Evolutionary conservation across 2,329 filamentous ascomycete genomes (phyloP), one percentile per base, ranked within the genome.

Genomic region (Neobulgaria alba): DNA sequence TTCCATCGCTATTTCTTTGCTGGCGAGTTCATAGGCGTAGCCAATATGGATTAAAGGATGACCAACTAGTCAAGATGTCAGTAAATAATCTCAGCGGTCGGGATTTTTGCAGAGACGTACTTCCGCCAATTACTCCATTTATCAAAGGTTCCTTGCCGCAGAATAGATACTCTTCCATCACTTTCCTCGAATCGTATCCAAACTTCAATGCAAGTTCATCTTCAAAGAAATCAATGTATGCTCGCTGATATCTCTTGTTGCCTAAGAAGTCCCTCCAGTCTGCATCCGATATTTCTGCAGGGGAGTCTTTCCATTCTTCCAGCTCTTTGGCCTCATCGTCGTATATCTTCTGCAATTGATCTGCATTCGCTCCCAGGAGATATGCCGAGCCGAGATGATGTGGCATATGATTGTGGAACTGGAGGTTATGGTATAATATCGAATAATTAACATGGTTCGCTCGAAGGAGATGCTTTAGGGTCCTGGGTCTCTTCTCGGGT

Each of bases 141-240:
- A 94, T 75, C 42, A 98, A 64, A 3, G 90, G 89, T 57, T 84
- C 69, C 37, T 85, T 73, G 23, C 80, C 82, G 31, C 71, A 64
- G 49, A 90, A 85, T 33, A 98, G 63, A 58, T 83, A 96, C 46
- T 89, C 75, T 3, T 77, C 67, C 7, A 93, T 67, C 2, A 94
- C 76, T 39, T 71, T 68, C 57, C 82, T 85, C 86, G 92, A 95
- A 57, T 95, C 76, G 59, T 95, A 96, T 26, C 77, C 71, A 54
- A 68, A 67, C 19, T 68, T 66, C 61, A 75, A 66, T 3, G 85
- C 88, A 20, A 96, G 68, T 55, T 87, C 79, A 60, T 98, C 92
- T 61, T 98, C 92, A 58, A 94, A 96, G 60, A 92, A 96, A 60
- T 98, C 89, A 41, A 98, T 70, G 57, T 82, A 98, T 1, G 88